Base-by-base conservation (phyloP, 2,329 filamentous ascomycete genomes). In the Colletotrichum sp. region DNA sequence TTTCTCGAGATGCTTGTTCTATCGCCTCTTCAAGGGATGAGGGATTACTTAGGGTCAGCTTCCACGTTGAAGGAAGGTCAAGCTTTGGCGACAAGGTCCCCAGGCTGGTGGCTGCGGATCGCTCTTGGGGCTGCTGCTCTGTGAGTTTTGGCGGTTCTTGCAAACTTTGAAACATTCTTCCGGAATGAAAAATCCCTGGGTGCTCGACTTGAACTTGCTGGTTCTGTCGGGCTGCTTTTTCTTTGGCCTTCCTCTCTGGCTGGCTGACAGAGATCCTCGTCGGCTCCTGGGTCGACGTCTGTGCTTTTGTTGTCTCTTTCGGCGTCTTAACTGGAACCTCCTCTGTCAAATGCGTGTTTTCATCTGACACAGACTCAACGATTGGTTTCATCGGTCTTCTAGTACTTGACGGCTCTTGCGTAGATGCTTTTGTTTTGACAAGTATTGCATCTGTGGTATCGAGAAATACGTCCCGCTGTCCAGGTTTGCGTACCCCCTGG, bases 21-120 rank as follows among this genome's bases (percentile, higher is more conserved):
- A 84, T 75, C 28, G 82, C 83, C 58, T 79, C 73, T 58, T 83
- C 81, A 36, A 83, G 75, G 16, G 83, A 84, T 12, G 83, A 83
- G 52, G 78, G 66, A 38, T 77, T 81, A 56, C 78, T 79, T 16
- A 77, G 70, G 8, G 80, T 80, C 66, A 81, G 76, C 60, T 77
- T 80, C 61, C 82, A 82, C n/a, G 79, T 78, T 32, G 77, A 82
- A 15, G 83, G 83, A 6, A 84, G 76, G 26, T 80, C 80, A 24
- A 80, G 80, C 5, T 66, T 62, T n/a, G 66, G 43, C 21, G 60
- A 34, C 1, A 32, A 26, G 16, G 36, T 43, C 3, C 9, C 55
- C 9, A 28, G 60, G 24, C 58, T 71, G 16, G 66, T 36, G 12
- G 15, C 8, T 24, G 66, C 66, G 10, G 74, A 67, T 30, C n/a